These are phyloP conservation scores for Andrographis paniculata DNA, from an alignment of 305 asterid species.

Conservation along the genomic window DNA sequence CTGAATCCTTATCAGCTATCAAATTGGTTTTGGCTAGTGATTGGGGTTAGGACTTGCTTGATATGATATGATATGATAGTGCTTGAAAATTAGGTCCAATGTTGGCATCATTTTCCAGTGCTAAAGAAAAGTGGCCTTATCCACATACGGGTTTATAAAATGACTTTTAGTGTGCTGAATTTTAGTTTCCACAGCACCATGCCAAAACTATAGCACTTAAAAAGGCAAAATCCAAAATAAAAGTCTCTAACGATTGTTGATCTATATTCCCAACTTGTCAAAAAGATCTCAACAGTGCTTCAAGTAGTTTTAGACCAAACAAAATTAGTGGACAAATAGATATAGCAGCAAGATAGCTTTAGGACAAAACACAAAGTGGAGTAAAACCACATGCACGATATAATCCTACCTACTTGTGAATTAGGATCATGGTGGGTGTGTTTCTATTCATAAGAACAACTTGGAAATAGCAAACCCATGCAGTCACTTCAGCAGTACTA, in stretches of 20 bases:
- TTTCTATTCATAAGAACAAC: neutral
- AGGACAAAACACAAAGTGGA: conserved; percentile 12
- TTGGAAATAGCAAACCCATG: conserved; percentile 22
- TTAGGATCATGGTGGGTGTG: neutral
- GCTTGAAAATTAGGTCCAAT: conserved; percentile 10
- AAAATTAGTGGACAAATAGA: conserved; percentile 14
- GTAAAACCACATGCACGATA: neutral
- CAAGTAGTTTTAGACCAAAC: conserved; percentile 20
- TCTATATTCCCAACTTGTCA: neutral
- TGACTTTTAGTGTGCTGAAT: conserved; percentile 2
- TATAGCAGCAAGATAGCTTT: conserved; percentile 4
- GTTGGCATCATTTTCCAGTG: conserved; percentile 9
- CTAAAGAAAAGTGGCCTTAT: conserved; percentile 9
- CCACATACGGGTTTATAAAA: neutral
- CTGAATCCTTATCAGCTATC: conserved; percentile 2
- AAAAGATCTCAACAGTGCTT: neutral
- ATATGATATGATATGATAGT: conserved; percentile 5
- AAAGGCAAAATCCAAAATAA: neutral
- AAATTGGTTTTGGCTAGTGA: conserved; percentile 6
- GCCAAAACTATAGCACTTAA: neutral
- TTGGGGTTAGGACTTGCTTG: neutral
- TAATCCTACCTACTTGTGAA: neutral
- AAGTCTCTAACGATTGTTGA: conserved; percentile 7
- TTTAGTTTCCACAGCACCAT: conserved; percentile 12
- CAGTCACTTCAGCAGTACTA: conserved; percentile 7